Base-by-base conservation (phyloP, 345 rosid species). In the Populus alba region DNA sequence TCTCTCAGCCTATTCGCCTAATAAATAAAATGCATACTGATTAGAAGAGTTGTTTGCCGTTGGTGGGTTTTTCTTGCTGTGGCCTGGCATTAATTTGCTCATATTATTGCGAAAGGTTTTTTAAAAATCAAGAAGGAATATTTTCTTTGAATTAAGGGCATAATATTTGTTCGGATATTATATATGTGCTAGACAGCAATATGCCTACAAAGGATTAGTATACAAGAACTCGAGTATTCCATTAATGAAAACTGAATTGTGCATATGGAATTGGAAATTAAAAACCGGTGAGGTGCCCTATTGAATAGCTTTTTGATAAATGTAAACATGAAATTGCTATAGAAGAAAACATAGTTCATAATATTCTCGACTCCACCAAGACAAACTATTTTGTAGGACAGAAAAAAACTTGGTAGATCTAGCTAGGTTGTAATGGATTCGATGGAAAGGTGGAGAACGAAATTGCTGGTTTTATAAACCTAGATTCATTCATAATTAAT, bases 1-100 rank as follows among this genome's bases (percentile, higher is more conserved):
- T 78, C 70, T 81, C 41, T 29, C 43, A 79, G 81, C 79, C 75
- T 23, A 3, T 74, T 74, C 5, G 65, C 78, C 73, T 75, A 29
- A 76, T 76, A 63, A 84, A 84, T 77, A 74, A 83, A 73, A 59
- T n/a, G 4, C 25, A 22, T 45, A 49, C 7, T 47, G 37, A n/a
- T 38, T 55, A 22, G 25, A 37, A 13, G 65, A 35, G 16, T 9
- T 15, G 38, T 8, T 37, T 38, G 17, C 37, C 38, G 29, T 27
- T n/a, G 23, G 18, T 49, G 12, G 49, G 2, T 71, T 20, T 15
- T 29, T 23, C 22, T 6, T 49, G 43, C 12, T 6, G 71, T 31
- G 51, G 51, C 6, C 51, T 47, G 51, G 51, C 51, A 15, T n/a
- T 27, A 27, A 27, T 27, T n/a, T n/a, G 29, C 63, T 57, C 63